These are phyloP conservation scores for Durusdinium trenchii DNA, from an alignment of 73 alveolate species.

Conservation along the genomic window DNA sequence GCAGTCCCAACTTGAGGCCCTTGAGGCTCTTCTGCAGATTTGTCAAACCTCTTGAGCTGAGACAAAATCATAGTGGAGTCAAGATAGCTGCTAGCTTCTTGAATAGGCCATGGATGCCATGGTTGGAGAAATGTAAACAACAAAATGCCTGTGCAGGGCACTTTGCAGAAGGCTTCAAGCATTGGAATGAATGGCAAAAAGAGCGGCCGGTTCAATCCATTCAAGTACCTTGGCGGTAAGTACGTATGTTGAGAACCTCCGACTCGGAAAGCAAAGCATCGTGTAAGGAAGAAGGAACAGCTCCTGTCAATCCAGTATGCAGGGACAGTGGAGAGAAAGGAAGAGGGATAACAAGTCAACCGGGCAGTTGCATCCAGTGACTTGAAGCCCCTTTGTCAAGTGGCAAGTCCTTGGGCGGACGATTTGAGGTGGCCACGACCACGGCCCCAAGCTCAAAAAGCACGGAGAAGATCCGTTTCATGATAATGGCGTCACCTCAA, in stretches of 20 bases:
- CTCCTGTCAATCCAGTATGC: no score
- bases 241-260: not conserved
- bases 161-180: constrained; percentile 71
- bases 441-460: constrained; percentile 97
- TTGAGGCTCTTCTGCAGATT: not conserved
- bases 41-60: not conserved
- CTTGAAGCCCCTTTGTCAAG: not conserved
- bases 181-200: constrained; percentile 88
- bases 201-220: constrained; percentile 86
- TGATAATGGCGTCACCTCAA: constrained; percentile 82
- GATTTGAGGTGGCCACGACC: constrained; percentile 97
- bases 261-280: not conserved
- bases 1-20: not conserved
- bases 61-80: not conserved
- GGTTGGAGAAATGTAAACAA: not conserved
- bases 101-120: not conserved
- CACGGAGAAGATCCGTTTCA: constrained; percentile 85
- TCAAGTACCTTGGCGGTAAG: constrained; percentile 19
- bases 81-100: not conserved
- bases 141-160: not conserved
- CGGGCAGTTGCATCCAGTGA: not conserved
- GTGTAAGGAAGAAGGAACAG: no score
- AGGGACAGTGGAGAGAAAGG: not conserved
- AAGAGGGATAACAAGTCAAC: not conserved
- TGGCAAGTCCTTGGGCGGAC: constrained; percentile 74